Evolutionary conservation across 192 early-diverging fungal genomes (phyloP).

Genomic region (Gigaspora rosea): DNA sequence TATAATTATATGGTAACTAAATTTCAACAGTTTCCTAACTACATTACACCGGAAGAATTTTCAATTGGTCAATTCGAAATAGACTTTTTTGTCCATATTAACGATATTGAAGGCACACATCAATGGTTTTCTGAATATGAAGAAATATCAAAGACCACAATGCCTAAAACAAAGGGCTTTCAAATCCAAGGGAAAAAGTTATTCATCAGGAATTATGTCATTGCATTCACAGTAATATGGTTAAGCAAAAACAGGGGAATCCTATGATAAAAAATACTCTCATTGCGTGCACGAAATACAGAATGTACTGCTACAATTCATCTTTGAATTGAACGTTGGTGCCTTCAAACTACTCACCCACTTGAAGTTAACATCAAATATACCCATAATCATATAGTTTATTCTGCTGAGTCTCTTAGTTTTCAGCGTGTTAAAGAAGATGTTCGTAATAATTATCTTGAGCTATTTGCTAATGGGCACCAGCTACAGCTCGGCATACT

Average conservation of each 20-base stretch:
- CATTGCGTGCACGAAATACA: not conserved
- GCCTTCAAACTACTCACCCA: not conserved
- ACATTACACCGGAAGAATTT: too few relatives aligned
- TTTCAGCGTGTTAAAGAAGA: not conserved
- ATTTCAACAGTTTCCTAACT: too few relatives aligned
- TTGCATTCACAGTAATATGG: not conserved
- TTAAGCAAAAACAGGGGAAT: constrained; percentile 10
- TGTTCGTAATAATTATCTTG: not conserved
- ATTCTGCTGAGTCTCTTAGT: constrained; percentile 8
- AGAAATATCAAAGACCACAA: too few relatives aligned
- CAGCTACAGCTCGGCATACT: not conserved
- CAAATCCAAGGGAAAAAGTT: too few relatives aligned
- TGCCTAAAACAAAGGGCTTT: too few relatives aligned
- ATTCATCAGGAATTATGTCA: too few relatives aligned
- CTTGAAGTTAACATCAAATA: constrained; percentile 10
- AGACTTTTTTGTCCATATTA: too few relatives aligned
- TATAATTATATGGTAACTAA: too few relatives aligned
- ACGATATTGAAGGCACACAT: too few relatives aligned
- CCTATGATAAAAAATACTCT: not conserved
- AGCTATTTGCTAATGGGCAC: not conserved
- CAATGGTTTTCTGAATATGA: too few relatives aligned
- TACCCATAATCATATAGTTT: not conserved
- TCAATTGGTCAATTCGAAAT: too few relatives aligned
- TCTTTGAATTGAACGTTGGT: not conserved
- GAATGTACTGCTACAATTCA: not conserved